Evolutionary conservation across 1,139 yeast species (phyloP).

Genomic region (Taphrina wiesneri): DNA sequence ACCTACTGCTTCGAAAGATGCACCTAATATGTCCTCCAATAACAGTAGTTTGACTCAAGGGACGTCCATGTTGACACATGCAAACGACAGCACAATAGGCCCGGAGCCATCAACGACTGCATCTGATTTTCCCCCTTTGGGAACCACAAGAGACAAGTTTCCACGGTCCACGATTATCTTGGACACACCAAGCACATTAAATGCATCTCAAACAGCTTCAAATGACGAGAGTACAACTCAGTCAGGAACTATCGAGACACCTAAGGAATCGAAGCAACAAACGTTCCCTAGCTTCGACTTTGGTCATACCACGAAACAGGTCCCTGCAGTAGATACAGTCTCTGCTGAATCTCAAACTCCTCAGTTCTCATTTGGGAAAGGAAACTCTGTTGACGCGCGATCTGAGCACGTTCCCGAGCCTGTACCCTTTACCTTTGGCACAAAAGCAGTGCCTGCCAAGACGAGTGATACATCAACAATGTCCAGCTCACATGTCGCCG

Average conservation of each 20-base stretch:
- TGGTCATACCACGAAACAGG: neutral
- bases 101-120: too few relatives aligned
- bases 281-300: slow-evolving; percentile 1
- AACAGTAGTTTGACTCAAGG: neutral
- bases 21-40: neutral
- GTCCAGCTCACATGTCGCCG: neutral
- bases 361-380: neutral
- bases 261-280: neutral
- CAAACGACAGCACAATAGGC: too few relatives aligned
- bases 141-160: too few relatives aligned
- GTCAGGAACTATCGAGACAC: neutral
- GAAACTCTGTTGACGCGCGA: too few relatives aligned
- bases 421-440: neutral
- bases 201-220: too few relatives aligned
- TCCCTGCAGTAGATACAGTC: neutral
- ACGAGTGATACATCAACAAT: neutral
- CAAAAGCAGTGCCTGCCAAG: neutral
- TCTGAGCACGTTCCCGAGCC: too few relatives aligned
- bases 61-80: too few relatives aligned
- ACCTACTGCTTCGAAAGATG: neutral
- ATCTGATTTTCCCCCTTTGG: too few relatives aligned
- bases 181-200: too few relatives aligned
- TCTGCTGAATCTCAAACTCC: neutral
- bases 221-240: too few relatives aligned
- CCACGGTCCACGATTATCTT: too few relatives aligned